Conservation (phyloP, 306 rosid genomes). For the Cercis canadensis region DNA sequence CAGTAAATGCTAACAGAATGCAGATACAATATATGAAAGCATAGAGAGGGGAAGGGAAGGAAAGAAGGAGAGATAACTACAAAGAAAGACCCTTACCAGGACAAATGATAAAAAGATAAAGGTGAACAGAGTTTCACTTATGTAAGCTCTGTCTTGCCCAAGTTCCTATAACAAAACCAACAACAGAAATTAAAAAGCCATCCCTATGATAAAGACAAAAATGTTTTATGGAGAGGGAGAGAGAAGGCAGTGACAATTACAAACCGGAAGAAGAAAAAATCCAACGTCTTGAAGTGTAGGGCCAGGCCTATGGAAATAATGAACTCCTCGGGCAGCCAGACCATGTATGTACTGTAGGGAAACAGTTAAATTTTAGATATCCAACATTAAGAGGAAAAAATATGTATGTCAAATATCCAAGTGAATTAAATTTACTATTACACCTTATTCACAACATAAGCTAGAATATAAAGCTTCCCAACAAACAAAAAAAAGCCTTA, state of each 20-base stretch:
- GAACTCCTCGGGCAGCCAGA: slow-evolving; percentile 96
- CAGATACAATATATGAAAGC: background rate
- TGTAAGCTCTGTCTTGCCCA: slow-evolving; percentile 83
- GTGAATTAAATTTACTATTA: background rate
- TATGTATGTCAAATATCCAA: slow-evolving; percentile 21
- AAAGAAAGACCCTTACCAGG: slow-evolving; percentile 62
- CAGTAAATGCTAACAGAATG: background rate
- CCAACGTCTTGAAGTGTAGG: slow-evolving; percentile 93
- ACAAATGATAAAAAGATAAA: slow-evolving; percentile 78
- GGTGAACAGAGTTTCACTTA: slow-evolving; percentile 88
- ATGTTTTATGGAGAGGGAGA: background rate
- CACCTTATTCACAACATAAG: background rate
- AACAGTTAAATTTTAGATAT: slow-evolving; percentile 35
- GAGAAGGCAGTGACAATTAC: slow-evolving; percentile 32
- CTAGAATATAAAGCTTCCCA: background rate
- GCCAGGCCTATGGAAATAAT: slow-evolving; percentile 91
- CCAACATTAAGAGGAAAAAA: slow-evolving; percentile 16
- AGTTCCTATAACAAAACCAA: slow-evolving; percentile 67
- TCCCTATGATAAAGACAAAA: background rate
- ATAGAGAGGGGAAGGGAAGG: background rate
- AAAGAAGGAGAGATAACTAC: background rate
- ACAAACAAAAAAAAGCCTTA: background rate
- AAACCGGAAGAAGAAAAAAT: slow-evolving; percentile 81
- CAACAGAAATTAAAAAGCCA: slow-evolving; percentile 33
- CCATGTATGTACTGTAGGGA: slow-evolving; percentile 86